Percentiles rank a stretch among this genome's conserved stretches.
These are phyloP conservation scores for Bauhinia variegata DNA, from an alignment of 306 rosid genomes.

Conservation along the genomic window DNA sequence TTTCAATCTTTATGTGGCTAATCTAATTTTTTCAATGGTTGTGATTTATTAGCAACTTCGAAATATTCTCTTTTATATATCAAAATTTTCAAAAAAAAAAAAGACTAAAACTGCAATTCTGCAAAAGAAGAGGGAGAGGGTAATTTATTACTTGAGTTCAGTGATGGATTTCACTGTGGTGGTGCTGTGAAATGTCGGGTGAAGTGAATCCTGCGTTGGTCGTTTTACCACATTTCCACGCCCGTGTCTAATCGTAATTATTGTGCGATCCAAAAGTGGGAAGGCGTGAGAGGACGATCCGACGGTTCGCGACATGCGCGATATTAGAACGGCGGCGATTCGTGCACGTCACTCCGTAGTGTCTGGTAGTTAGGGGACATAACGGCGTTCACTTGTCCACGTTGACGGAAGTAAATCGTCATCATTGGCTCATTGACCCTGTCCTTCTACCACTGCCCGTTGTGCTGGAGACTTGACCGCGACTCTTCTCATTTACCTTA, in stretches of 20 bases:
- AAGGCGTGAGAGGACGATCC: slow-evolving; percentile 37
- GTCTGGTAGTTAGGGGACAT: slow-evolving; percentile 51
- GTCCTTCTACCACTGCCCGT: neutral
- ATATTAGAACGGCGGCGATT: neutral
- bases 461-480: slow-evolving; percentile 3
- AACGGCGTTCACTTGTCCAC: slow-evolving; percentile 49
- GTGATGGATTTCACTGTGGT: too few species aligned
- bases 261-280: slow-evolving; percentile 45
- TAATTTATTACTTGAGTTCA: too few species aligned
- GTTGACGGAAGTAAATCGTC: slow-evolving; percentile 38
- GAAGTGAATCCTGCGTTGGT: neutral
- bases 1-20: too few species aligned
- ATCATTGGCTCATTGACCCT: slow-evolving; percentile 32
- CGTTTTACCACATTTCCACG: slow-evolving; percentile 45
- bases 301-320: slow-evolving; percentile 15
- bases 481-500: too few species aligned
- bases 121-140: too few species aligned
- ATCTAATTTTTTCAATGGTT: too few species aligned
- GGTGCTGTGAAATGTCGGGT: slow-evolving; percentile 15
- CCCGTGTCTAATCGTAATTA: slow-evolving; percentile 59
- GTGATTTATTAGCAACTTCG: too few species aligned
- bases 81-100: too few species aligned
- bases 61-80: too few species aligned
- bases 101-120: too few species aligned
- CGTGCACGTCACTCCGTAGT: slow-evolving; percentile 13